These are phyloP conservation scores for Penicillium alfredii DNA, from an alignment of 495 filamentous ascomycete species.

Conservation along the genomic window DNA sequence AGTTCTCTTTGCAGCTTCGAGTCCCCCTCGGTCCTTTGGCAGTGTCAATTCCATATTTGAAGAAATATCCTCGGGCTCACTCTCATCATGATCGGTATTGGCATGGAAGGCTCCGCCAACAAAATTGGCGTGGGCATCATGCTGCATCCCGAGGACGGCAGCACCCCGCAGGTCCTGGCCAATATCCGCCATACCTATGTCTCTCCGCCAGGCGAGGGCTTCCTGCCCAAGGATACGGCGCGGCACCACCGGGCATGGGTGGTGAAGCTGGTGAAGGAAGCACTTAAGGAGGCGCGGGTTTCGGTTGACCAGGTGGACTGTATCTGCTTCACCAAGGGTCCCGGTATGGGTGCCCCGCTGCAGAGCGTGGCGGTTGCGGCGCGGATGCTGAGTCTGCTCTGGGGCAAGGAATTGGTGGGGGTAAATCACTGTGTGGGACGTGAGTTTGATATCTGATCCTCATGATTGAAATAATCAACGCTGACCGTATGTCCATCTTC, in stretches of 20 bases:
- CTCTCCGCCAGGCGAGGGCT: slow-evolving; percentile 87
- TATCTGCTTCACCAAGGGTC: slow-evolving; percentile 92
- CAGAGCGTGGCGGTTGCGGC: slow-evolving; percentile 82
- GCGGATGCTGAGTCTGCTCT: slow-evolving; percentile 74
- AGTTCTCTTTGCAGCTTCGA: slow-evolving; percentile 1
- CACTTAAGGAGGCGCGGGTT: slow-evolving; percentile 63
- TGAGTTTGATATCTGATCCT: too few relatives aligned
- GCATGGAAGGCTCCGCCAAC: slow-evolving; percentile 96
- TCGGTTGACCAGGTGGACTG: slow-evolving; percentile 65
- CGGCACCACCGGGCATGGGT: slow-evolving; percentile 85
- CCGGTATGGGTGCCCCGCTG: slow-evolving; percentile 95
- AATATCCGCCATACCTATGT: slow-evolving; percentile 93
- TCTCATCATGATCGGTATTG: slow-evolving; percentile 69
- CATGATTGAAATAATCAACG: too few relatives aligned
- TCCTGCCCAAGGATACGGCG: slow-evolving; percentile 94
- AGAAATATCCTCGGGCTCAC: not conserved
- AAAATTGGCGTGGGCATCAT: slow-evolving; percentile 95
- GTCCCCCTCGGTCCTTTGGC: not conserved
- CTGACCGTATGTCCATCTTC: too few relatives aligned
- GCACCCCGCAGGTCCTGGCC: slow-evolving; percentile 69
- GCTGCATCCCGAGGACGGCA: slow-evolving; percentile 60
- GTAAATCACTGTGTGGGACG: slow-evolving; percentile 98
- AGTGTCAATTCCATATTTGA: not conserved
- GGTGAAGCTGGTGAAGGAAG: slow-evolving; percentile 68
- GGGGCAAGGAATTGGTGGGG: slow-evolving; percentile 79